Percentiles rank a stretch among this genome's conserved stretches.
Conservation (phyloP, 1,139 yeast species). For the Pichia sp. region DNA sequence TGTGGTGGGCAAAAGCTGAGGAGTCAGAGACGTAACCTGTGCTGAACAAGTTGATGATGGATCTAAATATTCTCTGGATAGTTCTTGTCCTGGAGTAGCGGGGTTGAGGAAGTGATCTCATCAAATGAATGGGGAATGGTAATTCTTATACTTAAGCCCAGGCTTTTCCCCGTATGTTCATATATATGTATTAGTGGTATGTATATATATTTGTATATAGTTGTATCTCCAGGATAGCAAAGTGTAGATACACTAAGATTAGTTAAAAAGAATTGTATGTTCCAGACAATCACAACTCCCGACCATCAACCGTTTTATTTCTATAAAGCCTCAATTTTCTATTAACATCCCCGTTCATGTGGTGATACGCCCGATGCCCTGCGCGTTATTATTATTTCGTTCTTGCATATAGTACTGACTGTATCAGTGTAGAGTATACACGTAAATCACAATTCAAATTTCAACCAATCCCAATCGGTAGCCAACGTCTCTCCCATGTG, state of each 20-base stretch:
- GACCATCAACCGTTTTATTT: neutral
- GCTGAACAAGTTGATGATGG: conserved; percentile 27
- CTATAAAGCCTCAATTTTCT: neutral
- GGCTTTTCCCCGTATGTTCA: too few species aligned
- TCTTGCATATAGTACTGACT: neutral
- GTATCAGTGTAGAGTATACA: neutral
- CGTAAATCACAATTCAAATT: conserved; percentile 26
- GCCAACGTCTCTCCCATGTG: conserved; percentile 34
- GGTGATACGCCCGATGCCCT: neutral
- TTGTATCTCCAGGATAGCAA: neutral
- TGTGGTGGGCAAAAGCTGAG: conserved; percentile 27
- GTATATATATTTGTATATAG: neutral
- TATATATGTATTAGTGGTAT: neutral
- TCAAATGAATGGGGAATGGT: conserved; percentile 7
- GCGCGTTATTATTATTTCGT: neutral
- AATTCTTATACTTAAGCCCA: too few species aligned
- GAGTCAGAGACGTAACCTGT: conserved; percentile 33
- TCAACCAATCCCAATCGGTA: conserved; percentile 35
- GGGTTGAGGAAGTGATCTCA: conserved; percentile 35
- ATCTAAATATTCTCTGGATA: conserved; percentile 29
- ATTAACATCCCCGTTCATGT: neutral
- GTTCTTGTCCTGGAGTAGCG: conserved; percentile 32
- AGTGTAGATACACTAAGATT: neutral
- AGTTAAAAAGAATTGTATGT: neutral
- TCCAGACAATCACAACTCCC: neutral